phyloP scores from a whole-genome alignment of 2,329 filamentous ascomycete species.

The Claviceps sp. region DNA sequence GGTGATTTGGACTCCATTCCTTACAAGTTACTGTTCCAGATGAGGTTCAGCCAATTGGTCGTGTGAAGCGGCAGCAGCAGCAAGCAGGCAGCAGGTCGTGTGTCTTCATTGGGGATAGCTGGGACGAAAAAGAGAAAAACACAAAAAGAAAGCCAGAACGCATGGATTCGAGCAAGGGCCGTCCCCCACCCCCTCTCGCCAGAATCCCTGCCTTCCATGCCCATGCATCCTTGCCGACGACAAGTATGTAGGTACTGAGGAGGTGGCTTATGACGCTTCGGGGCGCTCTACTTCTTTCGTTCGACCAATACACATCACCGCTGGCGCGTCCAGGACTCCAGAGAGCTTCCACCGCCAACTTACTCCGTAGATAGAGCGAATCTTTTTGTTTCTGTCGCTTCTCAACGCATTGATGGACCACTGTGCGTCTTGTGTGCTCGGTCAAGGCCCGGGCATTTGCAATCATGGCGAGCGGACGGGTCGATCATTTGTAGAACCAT shows the following conservation, averaged over 20 bases:
- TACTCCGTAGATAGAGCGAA: neutral
- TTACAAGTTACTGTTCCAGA: neutral
- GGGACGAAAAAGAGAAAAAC: neutral
- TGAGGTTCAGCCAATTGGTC: neutral
- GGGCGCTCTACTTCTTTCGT: conserved; percentile 4
- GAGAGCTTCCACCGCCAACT: too few relatives aligned
- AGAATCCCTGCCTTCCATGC: neutral
- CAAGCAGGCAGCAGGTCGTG: neutral
- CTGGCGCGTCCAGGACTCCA: neutral
- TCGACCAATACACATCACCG: neutral
- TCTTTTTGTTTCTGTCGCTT: neutral
- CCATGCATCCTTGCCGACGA: conserved; percentile 6
- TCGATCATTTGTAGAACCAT: conserved; percentile 2
- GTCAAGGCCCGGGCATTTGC: conserved; percentile 3
- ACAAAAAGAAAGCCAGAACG: neutral
- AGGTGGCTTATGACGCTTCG: conserved; percentile 8
- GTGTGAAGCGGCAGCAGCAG: neutral
- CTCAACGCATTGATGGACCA: conserved; percentile 1
- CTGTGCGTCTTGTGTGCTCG: conserved; percentile 3
- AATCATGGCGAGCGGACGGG: neutral
- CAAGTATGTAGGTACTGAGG: neutral
- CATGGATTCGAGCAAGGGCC: neutral
- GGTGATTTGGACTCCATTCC: neutral
- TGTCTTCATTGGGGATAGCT: neutral
- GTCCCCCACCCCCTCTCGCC: neutral